A percentile compares a stretch with the other conserved stretches of the same genome.
Conservation (phyloP, 1,284 basidiomycete genomes). For the Xanthoconium separans region DNA sequence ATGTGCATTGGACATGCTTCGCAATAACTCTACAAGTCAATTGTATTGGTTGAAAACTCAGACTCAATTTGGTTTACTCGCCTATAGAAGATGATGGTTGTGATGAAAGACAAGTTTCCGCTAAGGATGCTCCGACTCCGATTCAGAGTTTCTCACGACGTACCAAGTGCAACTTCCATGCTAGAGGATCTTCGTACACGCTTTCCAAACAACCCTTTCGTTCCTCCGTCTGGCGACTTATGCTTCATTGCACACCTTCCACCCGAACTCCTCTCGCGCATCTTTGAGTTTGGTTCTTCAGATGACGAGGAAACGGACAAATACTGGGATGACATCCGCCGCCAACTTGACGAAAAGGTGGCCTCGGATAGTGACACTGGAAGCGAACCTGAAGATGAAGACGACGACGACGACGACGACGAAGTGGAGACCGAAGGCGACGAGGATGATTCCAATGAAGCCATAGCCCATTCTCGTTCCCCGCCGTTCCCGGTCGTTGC, state of each 20-base stretch:
- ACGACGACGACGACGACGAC: too few relatives aligned
- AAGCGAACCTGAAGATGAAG: not conserved
- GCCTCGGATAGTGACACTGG: not conserved
- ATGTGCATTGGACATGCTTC: too few relatives aligned
- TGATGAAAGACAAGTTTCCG: too few relatives aligned
- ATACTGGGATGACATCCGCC: not conserved
- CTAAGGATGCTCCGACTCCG: too few relatives aligned
- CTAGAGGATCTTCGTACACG: not conserved
- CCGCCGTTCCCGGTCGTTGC: slow-evolving; percentile 18
- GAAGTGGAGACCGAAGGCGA: not conserved
- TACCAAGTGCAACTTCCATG: not conserved
- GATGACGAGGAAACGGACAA: not conserved
- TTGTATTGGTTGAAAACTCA: too few relatives aligned
- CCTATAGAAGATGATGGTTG: too few relatives aligned
- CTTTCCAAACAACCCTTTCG: not conserved
- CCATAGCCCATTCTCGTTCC: not conserved
- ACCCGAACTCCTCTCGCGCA: not conserved
- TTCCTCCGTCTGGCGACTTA: not conserved
- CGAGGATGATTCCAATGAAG: not conserved
- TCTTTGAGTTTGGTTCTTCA: not conserved
- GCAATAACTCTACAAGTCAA: too few relatives aligned
- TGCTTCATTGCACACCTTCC: not conserved
- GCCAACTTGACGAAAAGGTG: not conserved
- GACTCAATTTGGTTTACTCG: too few relatives aligned
- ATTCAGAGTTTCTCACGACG: too few relatives aligned